Evolutionary conservation across 2,329 filamentous ascomycete genomes (phyloP), one percentile per base, ranked within the genome.

Genomic region (Penicillium sclerotigenum): DNA sequence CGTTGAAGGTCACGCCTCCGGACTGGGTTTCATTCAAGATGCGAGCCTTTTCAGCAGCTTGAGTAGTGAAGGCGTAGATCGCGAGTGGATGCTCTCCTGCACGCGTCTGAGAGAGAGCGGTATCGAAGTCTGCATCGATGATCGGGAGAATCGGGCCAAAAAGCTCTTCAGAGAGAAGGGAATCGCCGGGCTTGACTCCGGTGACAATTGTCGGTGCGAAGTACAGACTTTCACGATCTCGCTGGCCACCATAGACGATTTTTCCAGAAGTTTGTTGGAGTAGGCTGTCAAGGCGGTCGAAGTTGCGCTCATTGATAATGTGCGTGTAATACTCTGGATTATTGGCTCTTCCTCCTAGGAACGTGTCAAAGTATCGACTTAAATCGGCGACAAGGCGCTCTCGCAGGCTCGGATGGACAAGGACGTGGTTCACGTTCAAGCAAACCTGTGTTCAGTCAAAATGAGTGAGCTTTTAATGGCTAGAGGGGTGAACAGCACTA

Each of bases 1-100:
- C 79, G 64, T 83, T 82, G 65, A 81, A 69, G 13, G 78, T 80
- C 50, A 81, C 79, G 18, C 80, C 79, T 7, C 80, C 80, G 5
- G 79, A 81, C 16, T 62, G 64, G n/a, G 73, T 76, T 36, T 62
- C 57, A 49, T 62, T 55, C 38, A 66, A 56, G 40, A 64, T 70
- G 43, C 68, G 65, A 16, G 71, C 60, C 45, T 74, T 73, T 54
- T 79, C 75, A 1, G 61, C 50, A 18, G 69, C 53, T 33, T 72
- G 63, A 11, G 69, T 59, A 38, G 70, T 75, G 61, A 79, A 79
- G 29, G 73, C 70, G 62, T 79, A 79, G 16, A 78, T 62, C 1
- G 70, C 75, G 3, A 79, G 70, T 0, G 76, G 74, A 24, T 71
- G 69, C 5, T 59, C 61, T 4, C 54, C 52, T 4, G 14, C 38